A percentile compares a stretch with the other conserved stretches of the same genome.
These are phyloP conservation scores for Pholiota conissans DNA, from an alignment of 768 basidiomycete genomes.

Conservation along the genomic window DNA sequence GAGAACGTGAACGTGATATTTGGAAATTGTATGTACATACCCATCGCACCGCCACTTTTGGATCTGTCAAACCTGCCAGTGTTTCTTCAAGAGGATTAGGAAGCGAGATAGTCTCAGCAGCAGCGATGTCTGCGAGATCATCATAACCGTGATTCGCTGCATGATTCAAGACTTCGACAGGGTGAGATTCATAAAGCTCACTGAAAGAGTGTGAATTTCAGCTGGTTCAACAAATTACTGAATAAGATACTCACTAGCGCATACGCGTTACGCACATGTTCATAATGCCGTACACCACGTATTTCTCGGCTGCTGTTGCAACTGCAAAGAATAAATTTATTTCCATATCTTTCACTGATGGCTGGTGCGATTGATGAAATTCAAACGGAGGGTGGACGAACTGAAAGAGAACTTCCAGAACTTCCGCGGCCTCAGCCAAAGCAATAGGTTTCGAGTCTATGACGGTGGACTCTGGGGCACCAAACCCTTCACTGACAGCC, in stretches of 20 bases:
- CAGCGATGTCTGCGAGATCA: slow-evolving; percentile 2
- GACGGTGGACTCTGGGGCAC: background rate
- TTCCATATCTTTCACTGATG: slow-evolving; percentile 1
- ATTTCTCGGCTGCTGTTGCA: slow-evolving; percentile 26
- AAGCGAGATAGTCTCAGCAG: background rate
- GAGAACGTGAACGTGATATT: too few relatives aligned
- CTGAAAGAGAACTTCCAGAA: background rate
- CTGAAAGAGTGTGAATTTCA: too few relatives aligned
- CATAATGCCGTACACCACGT: slow-evolving; percentile 23
- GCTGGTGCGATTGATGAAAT: slow-evolving; percentile 1
- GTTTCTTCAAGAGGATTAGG: background rate
- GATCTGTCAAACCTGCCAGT: background rate
- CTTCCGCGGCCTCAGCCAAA: background rate
- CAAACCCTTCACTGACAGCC: background rate
- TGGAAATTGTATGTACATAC: too few relatives aligned
- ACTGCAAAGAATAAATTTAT: slow-evolving; percentile 10
- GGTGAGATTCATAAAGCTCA: background rate
- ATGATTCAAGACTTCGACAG: slow-evolving; percentile 9
- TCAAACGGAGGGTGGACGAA: background rate
- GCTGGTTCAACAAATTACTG: too few relatives aligned
- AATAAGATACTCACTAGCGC: slow-evolving; percentile 7
- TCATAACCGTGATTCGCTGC: slow-evolving; percentile 8
- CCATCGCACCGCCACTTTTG: background rate
- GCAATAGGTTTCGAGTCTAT: background rate
- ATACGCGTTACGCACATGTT: slow-evolving; percentile 18